Evolutionary conservation across 768 basidiomycete genomes (phyloP), one percentile per base, ranked within the genome.

Genomic region (Phylloporus sp.): DNA sequence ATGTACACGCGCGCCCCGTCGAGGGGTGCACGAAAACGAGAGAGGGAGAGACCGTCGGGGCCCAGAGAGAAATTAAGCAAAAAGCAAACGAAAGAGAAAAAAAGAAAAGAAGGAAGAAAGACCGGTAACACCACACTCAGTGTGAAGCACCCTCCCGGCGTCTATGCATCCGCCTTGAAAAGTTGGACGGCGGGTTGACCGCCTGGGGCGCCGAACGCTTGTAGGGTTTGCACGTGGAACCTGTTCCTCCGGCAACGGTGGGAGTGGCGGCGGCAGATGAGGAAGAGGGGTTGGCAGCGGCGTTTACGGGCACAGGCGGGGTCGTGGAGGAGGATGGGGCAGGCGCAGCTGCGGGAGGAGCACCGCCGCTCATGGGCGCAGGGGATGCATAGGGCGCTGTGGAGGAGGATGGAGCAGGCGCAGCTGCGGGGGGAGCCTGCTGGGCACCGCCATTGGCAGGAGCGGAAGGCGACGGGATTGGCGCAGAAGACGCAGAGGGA

Each of bases 131-230:
- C 20, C 20, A 32, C 24, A 13, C 18, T 52, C 14, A 61, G 38
- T 60, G 55, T 3, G 46, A 34, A 8, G 31, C 17, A 17, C 49
- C 47, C 24, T 28, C 11, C 15, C 52, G 59, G 11, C 59, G 48
- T 27, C 37, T 49, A 39, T 61, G 52, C 46, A 55, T 58, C 27
- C 59, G 48, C 43, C 45, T 49, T 10, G 5, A 11, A 27, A 15
- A n/a, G 7, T 42, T 20, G 45, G 28, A 23, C 11, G 35, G 21
- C 2, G 27, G n/a, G 49, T 13, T 41, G 20, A 11, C 35, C 21
- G 6, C n/a, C n/a, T n/a, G 42, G 6, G n/a, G 21, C 1, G n/a
- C n/a, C n/a, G 58, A 45, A 3, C 49, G 59, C 38, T 58, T 61
- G 20, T 15, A 9, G 8, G 13, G 15, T 33, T 6, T 41, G 33